Conservation (phyloP, 2,329 filamentous ascomycete genomes). For the Ophiobolus disseminans region DNA sequence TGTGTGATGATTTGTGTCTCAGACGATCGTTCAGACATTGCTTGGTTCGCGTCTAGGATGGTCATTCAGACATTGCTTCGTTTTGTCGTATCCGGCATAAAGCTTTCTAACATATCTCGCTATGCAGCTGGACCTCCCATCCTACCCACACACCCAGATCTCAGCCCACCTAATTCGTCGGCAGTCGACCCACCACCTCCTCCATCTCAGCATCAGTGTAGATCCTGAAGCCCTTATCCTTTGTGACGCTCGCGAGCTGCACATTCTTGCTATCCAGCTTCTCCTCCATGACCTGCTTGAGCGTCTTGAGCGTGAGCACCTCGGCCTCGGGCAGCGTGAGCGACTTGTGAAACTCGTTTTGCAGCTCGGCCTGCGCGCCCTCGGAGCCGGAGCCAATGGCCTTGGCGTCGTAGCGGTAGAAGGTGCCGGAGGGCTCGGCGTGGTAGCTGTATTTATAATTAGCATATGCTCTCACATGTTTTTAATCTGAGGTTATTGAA, state of each 20-base stretch:
- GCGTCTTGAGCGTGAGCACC: slow-evolving; percentile 92
- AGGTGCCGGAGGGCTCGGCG: slow-evolving; percentile 95
- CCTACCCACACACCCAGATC: no score
- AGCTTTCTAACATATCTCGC: slow-evolving; percentile 7
- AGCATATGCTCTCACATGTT: not conserved
- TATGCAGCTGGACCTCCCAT: slow-evolving; percentile 1
- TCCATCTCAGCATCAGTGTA: slow-evolving; percentile 99
- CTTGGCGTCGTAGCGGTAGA: slow-evolving; percentile 99
- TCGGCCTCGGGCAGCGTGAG: slow-evolving; percentile 92
- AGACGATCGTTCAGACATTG: slow-evolving; percentile 3
- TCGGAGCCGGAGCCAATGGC: slow-evolving; percentile 97
- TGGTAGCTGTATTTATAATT: slow-evolving; percentile 72
- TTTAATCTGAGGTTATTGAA: no score
- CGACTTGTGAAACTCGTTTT: slow-evolving; percentile 99
- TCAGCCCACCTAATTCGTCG: slow-evolving; percentile 52
- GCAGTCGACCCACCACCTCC: slow-evolving; percentile 81
- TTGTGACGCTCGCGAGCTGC: slow-evolving; percentile 95
- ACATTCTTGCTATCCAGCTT: slow-evolving; percentile 99
- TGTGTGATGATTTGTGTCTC: not conserved
- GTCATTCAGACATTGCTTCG: slow-evolving; percentile 4
- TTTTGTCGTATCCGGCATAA: slow-evolving; percentile 5
- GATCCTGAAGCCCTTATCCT: slow-evolving; percentile 97
- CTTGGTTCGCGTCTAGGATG: not conserved
- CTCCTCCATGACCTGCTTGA: slow-evolving; percentile 99
- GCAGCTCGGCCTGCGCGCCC: slow-evolving; percentile 95